Evolutionary conservation across 2,329 filamentous ascomycete genomes (phyloP).

Genomic region (Colletotrichum theobromicola): DNA sequence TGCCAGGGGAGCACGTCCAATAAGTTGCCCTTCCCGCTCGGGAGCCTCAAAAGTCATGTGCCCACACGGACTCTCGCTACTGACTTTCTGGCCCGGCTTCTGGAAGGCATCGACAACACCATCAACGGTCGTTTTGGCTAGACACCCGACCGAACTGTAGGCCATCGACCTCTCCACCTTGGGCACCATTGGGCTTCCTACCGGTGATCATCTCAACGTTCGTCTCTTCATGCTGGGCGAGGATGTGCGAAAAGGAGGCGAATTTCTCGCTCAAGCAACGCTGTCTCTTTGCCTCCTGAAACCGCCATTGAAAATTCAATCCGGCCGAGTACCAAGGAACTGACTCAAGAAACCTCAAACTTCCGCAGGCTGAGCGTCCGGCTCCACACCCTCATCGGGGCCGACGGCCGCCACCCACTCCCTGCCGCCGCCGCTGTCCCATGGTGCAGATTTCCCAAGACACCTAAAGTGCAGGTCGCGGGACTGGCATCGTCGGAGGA

Average conservation of each 20-base stretch:
- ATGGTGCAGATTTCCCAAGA: neutral
- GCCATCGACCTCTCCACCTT: constrained; percentile 15
- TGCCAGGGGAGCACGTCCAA: neutral
- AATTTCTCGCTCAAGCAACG: constrained; percentile 5
- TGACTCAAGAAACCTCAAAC: constrained; percentile 14
- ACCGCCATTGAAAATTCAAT: constrained; percentile 20
- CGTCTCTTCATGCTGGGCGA: constrained; percentile 5
- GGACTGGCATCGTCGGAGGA: neutral
- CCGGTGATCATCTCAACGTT: constrained; percentile 6
- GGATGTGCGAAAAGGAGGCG: neutral
- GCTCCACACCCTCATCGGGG: constrained; percentile 15
- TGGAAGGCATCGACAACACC: constrained; percentile 6
- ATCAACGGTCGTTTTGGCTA: neutral
- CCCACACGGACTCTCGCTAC: neutral
- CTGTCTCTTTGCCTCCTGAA: constrained; percentile 11
- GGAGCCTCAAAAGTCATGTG: neutral
- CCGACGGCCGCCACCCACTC: neutral
- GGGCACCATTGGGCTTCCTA: constrained; percentile 17
- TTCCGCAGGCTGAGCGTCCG: neutral
- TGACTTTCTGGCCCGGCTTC: constrained; percentile 4
- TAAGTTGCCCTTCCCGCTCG: neutral
- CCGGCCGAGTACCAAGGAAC: neutral
- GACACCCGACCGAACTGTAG: constrained; percentile 7
- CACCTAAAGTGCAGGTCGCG: neutral
- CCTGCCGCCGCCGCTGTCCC: neutral